These are phyloP conservation scores for Podaxis sp. DNA, from an alignment of 768 basidiomycete species.

Conservation along the genomic window DNA sequence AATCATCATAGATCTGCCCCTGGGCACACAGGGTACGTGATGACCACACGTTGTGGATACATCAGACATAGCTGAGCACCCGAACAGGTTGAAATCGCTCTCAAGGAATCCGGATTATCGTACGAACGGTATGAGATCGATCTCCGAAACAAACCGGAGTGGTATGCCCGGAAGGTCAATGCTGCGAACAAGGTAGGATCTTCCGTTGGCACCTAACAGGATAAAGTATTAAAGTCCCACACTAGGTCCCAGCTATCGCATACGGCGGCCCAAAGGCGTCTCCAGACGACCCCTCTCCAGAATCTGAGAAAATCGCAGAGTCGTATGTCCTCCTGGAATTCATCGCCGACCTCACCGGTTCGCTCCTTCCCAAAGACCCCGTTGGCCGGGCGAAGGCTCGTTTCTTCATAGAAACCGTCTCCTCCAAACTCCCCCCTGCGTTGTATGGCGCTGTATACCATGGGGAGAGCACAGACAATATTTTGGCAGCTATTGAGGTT, in stretches of 20 bases:
- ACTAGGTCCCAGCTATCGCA: slow-evolving; percentile 52
- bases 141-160: slow-evolving; percentile 60
- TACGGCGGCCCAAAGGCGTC: slow-evolving; percentile 58
- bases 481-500: too few species aligned
- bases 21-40: slow-evolving; percentile 50
- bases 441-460: slow-evolving; percentile 24
- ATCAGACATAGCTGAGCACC: neutral
- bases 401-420: slow-evolving; percentile 57
- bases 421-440: slow-evolving; percentile 38
- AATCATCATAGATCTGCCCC: slow-evolving; percentile 43
- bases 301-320: slow-evolving; percentile 58
- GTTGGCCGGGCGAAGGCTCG: slow-evolving; percentile 54
- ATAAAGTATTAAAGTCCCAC: neutral
- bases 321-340: slow-evolving; percentile 66
- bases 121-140: slow-evolving; percentile 55
- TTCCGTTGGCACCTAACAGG: neutral
- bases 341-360: slow-evolving; percentile 54
- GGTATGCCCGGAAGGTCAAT: slow-evolving; percentile 65
- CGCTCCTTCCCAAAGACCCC: slow-evolving; percentile 52
- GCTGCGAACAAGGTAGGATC: slow-evolving; percentile 56
- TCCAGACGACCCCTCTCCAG: slow-evolving; percentile 53
- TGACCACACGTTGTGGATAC: neutral
- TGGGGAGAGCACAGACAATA: too few species aligned
- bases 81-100: slow-evolving; percentile 52
- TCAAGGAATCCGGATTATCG: slow-evolving; percentile 47